Evolutionary conservation across 2,329 filamentous ascomycete genomes (phyloP), one percentile per base, ranked within the genome.

Genomic region (Aspergillus sp.): DNA sequence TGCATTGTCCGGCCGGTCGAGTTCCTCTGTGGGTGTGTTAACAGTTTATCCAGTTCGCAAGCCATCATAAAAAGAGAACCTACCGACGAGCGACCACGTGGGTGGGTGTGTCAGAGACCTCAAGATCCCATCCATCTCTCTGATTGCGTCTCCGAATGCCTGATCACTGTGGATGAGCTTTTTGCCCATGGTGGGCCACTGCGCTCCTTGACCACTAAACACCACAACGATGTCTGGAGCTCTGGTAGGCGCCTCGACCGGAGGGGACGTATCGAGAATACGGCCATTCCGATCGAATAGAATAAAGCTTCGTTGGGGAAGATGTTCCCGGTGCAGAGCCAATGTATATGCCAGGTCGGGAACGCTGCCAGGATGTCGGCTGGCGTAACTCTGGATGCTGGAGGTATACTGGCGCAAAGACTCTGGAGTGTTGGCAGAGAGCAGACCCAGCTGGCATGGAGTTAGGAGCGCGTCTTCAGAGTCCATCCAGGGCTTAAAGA

Each of bases 201-300:
- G 65, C 3, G 66, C 60, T 1, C 66, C 66, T 43, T 69, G 66
- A 3, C 66, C 66, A 9, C 59, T 68, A 45, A 67, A 69, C 2
- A 64, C 52, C 32, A 64, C 62, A 2, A 43, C 47, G 8, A 54
- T n/a, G 7, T 39, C 19, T 4, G 19, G 19, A 7, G 36, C n/a
- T 12, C 12, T 9, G 36, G 8, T 19, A n/a, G 36, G 9, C 12
- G 10, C 36, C 26, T 39, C 19, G 36, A 27, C 5, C 7, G 26
- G 7, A 12, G 9, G 4, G 7, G 36, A 19, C 7, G 19, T 39
- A 4, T 39, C 36, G 26, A 4, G n/a, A 39, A 12, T n/a, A 12
- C 7, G 4, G n/a, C n/a, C 36, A 27, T 27, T 7, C 19, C 19
- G 19, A 12, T 39, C 36, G 10, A 39, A 19, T 8, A 55, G 40